Evolutionary conservation across 2,329 filamentous ascomycete species (phyloP).

Genomic region (Diplocarpon rosae): DNA sequence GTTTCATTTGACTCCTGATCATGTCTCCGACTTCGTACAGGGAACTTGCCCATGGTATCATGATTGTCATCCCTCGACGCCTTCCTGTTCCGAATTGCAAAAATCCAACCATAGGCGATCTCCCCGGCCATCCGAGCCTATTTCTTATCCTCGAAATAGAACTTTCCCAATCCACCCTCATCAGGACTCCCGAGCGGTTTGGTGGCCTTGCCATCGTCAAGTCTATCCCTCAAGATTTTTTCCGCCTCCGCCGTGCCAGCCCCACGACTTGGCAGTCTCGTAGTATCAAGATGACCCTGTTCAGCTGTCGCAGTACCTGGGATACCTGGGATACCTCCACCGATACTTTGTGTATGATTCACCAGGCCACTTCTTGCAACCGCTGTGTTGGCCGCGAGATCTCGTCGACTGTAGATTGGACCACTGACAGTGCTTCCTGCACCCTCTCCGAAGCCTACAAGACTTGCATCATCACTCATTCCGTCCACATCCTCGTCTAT

Average conservation of each 20-base stretch:
- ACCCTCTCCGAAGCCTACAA: slow-evolving; percentile 89
- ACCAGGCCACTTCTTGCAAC: slow-evolving; percentile 24
- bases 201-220: slow-evolving; percentile 39
- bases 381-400: slow-evolving; percentile 28
- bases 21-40: neutral
- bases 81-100: neutral
- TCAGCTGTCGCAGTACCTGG: too few relatives aligned
- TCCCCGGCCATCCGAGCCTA: slow-evolving; percentile 5
- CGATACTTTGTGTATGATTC: slow-evolving; percentile 13
- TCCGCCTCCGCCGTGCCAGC: slow-evolving; percentile 44
- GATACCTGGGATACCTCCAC: slow-evolving; percentile 4
- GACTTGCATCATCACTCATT: slow-evolving; percentile 76
- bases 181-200: slow-evolving; percentile 32
- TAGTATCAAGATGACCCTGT: slow-evolving; percentile 47
- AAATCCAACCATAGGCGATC: neutral
- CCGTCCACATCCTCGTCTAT: slow-evolving; percentile 42
- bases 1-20: neutral
- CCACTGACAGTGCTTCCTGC: slow-evolving; percentile 77
- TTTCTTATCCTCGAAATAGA: slow-evolving; percentile 46
- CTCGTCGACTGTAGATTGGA: slow-evolving; percentile 52
- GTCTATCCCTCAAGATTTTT: slow-evolving; percentile 48
- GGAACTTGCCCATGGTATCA: neutral
- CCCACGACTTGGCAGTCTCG: slow-evolving; percentile 16
- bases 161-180: slow-evolving; percentile 40
- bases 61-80: neutral